Evolutionary conservation across 306 rosid species (phyloP).

Genomic region (Prunus mongolica): DNA sequence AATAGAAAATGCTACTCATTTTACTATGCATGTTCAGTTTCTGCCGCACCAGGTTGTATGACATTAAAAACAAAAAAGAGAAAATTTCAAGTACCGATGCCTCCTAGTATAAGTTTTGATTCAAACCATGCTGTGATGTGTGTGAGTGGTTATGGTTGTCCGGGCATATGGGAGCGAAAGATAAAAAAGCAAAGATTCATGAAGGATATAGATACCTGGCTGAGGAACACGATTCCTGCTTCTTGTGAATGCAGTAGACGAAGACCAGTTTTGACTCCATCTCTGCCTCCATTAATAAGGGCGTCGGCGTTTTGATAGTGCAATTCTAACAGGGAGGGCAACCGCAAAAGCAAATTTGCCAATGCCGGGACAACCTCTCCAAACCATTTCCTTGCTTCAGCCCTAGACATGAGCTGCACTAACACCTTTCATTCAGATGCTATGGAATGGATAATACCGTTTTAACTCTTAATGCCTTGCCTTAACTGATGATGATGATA

Average conservation of each 20-base stretch:
- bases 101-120: too few relatives aligned
- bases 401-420: conserved; percentile 59
- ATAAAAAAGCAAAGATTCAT: background rate
- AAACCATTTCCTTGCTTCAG: conserved; percentile 66
- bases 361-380: conserved; percentile 62
- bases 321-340: conserved; percentile 68
- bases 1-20: too few relatives aligned
- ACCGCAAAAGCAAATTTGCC: conserved; percentile 64
- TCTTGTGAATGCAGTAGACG: conserved; percentile 68
- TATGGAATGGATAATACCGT: background rate
- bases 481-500: too few relatives aligned
- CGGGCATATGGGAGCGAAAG: too few relatives aligned
- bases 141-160: background rate
- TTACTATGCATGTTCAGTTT: too few relatives aligned
- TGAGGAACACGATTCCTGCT: conserved; percentile 66
- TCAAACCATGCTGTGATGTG: background rate
- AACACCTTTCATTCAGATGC: background rate
- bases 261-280: conserved; percentile 49
- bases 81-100: too few relatives aligned
- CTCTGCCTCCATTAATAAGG: conserved; percentile 26
- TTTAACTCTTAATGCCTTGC: too few relatives aligned
- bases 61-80: too few relatives aligned
- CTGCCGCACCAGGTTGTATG: too few relatives aligned
- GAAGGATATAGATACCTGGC: conserved; percentile 52
- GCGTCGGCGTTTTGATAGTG: conserved; percentile 58